Evolutionary conservation across 2,329 filamentous ascomycete species (phyloP), one percentile per base, ranked within the genome.

Genomic region (Ceratocystis albifundus): DNA sequence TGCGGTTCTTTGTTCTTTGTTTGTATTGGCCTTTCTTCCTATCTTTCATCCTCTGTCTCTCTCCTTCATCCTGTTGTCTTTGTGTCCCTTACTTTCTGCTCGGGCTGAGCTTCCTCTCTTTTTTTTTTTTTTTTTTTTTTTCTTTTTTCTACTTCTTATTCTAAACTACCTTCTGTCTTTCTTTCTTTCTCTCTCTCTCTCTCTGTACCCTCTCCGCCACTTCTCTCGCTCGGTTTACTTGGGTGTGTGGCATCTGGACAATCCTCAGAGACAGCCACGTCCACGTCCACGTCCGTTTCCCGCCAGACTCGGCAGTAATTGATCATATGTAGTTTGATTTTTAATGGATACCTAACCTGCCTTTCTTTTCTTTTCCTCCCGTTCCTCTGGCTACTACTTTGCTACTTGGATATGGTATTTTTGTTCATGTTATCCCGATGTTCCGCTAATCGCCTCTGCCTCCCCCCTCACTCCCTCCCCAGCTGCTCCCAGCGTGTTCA

Each of bases 311-410:
- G 36, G 36, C 36, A 41, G 10, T 41, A 41, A n/a, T 57, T 57
- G 8, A 57, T n/a, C 25, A 57, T 50, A 50, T 57, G 22, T 57
- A 57, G 53, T 57, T 30, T 57, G 53, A 57, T 57, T 57, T 57
- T 57, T 57, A 57, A 57, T 57, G 53, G 30, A 57, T 57, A 57
- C 53, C 53, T 57, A 28, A 28, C 53, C 22, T 32, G 6, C 28
- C 53, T 30, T 30, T 30, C 3, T 62, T 30, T 8, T 62, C n/a
- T 62, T 45, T 25, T 45, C 44, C 30, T n/a, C 15, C 41, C 59
- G 3, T 4, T 22, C 1, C 53, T 57, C 28, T n/a, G n/a, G n/a
- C n/a, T n/a, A n/a, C n/a, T n/a, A n/a, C n/a, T n/a, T 30, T 57
- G 8, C 53, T n/a, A 12, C 20, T 55, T 22, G 2, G n/a, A 50